Conservation (phyloP, 768 basidiomycete species). For the Phlebiopsis flavidoalba region DNA sequence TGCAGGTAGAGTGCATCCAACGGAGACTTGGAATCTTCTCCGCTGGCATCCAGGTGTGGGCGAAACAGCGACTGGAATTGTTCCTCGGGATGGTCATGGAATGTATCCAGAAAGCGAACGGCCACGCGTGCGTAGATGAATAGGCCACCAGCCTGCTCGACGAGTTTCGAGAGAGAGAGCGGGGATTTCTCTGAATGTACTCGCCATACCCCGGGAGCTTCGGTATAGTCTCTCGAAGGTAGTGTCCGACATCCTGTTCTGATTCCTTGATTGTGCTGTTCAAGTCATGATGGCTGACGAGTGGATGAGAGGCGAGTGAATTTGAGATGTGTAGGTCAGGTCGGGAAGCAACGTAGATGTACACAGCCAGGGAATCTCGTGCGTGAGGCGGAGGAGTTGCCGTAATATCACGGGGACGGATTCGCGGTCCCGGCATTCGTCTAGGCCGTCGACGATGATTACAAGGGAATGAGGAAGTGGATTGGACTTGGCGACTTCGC, state of each 20-base stretch:
- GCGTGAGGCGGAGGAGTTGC: background rate
- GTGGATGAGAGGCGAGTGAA: background rate
- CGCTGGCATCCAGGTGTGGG: background rate
- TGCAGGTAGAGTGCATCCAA: background rate
- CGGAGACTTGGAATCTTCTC: background rate
- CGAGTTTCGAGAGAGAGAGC: background rate
- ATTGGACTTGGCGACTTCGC: background rate
- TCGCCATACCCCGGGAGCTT: background rate
- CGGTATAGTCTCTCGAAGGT: background rate
- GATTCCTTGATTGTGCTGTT: background rate
- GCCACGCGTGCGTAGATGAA: background rate
- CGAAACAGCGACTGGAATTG: background rate
- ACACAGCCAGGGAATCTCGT: background rate
- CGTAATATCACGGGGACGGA: background rate
- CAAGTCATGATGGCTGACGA: background rate
- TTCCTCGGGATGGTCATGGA: background rate
- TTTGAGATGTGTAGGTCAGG: background rate
- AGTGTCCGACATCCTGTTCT: background rate
- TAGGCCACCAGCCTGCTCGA: background rate
- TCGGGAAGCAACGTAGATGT: background rate
- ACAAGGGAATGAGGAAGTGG: background rate
- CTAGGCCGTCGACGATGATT: background rate
- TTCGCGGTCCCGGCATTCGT: background rate
- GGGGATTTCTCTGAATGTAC: background rate
- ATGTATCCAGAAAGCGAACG: background rate